Base-by-base conservation (phyloP, 495 filamentous ascomycete species). In the Neurospora africana region DNA sequence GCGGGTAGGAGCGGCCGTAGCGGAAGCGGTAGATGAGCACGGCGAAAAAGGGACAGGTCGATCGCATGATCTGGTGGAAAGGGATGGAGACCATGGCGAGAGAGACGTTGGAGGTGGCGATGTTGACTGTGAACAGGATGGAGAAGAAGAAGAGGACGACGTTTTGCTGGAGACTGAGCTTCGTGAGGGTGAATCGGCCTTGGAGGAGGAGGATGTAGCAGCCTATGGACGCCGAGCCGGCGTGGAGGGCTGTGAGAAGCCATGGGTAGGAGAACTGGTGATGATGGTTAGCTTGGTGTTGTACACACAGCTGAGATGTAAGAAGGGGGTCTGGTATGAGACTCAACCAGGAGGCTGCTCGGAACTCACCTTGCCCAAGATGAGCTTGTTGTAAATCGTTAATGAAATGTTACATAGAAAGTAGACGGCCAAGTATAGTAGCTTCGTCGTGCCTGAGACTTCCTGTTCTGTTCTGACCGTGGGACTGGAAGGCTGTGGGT, bases 21-120 rank as follows among this genome's bases (percentile, higher is more conserved):
- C 79, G 79, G 65, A 86, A 35, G 40, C 84, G 83, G 78, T 86
- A 87, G 76, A 89, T 87, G 53, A 84, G 73, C 74, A 88, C 85
- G 33, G 86, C 86, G 75, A 86, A 85, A 72, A 87, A 75, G 23
- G 87, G 87, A 38, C 79, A 84, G 13, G 85, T 87, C 27, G 87
- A 86, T 39, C 87, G 86, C 76, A 88, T 82, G 71, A 87, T 86
- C 73, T 89, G 87, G 75, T 88, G 87, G 78, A 89, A 88, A 15
- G 87, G 85, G 8, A 89, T 82, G 6, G 86, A 87, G 38, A 89
- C 87, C 76, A 86, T 80, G 68, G 82, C 81, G 17, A 87, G 81
- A 1, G 86, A 87, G 35, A 86, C 82, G 73, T 87, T 88, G 30
- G 83, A 86, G 47, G 88, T 83, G 69, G 87, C 87, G 69, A 89